Percentiles rank a stretch among this genome's conserved stretches.
phyloP scores from a whole-genome alignment of 805 yeast species.

The Hanseniaspora occidentalis region DNA sequence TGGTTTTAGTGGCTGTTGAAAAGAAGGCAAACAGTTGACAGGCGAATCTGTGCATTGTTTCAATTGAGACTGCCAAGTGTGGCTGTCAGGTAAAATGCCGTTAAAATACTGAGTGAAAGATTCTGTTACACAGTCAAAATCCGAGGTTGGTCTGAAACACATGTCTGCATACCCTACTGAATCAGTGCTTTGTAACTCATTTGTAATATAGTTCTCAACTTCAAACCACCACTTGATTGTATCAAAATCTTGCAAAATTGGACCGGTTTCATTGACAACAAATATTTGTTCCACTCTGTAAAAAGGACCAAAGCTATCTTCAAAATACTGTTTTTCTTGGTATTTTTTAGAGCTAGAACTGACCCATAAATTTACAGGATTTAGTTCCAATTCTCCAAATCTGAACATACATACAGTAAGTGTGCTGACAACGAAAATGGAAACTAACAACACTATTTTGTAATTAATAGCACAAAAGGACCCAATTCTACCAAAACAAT shows the following conservation, averaged over 20 bases:
- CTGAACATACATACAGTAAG: conserved; percentile 40
- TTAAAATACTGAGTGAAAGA: conserved; percentile 81
- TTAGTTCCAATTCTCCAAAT: conserved; percentile 50
- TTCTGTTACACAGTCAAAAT: conserved; percentile 63
- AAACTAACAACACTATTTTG: conserved; percentile 31
- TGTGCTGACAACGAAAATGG: conserved; percentile 26
- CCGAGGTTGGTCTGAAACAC: conserved; percentile 77
- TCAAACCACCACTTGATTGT: conserved; percentile 80
- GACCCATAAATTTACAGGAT: conserved; percentile 86
- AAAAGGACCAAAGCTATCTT: conserved; percentile 80
- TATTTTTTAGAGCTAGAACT: conserved; percentile 62
- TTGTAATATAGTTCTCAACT: conserved; percentile 47
- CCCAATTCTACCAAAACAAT: conserved; percentile 40
- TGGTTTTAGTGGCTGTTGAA: conserved; percentile 79
- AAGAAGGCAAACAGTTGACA: conserved; percentile 77
- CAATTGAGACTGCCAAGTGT: conserved; percentile 42
- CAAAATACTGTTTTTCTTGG: conserved; percentile 56
- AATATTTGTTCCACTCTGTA: conserved; percentile 80
- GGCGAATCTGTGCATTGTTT: conserved; percentile 63
- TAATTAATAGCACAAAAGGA: conserved; percentile 52
- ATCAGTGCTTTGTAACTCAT: conserved; percentile 20
- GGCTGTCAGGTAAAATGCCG: conserved; percentile 40
- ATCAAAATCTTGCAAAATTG: conserved; percentile 30
- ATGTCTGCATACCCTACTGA: conserved; percentile 40
- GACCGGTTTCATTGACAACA: conserved; percentile 33